Percentiles rank a stretch among this genome's conserved stretches.
These are phyloP conservation scores for carrot (Daucus carota) DNA, from an alignment of 129 eudicot species.

Conservation along the genomic window DH1_v3.0 NC_030381.2:45013001-45013500, in stretches of 20 bases:
- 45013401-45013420: not conserved
- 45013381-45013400: not conserved
- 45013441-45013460: not conserved
- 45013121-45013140: conserved; percentile 24
- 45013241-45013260: not conserved
- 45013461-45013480: not conserved
- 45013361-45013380: not conserved
- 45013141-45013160: conserved; percentile 28
- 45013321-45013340: not conserved
- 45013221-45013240: not conserved
- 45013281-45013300: not conserved
- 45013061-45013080: conserved; percentile 28
- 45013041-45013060: conserved; percentile 25
- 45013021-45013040: conserved; percentile 35
- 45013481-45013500: too few relatives aligned
- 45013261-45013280: not conserved
- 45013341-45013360: not conserved
- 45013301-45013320: not conserved
- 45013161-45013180: not conserved
- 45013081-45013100: conserved; percentile 19
- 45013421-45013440: not conserved
- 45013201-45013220: not conserved
- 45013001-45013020: conserved; percentile 34
- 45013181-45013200: not conserved
- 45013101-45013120: conserved; percentile 38